Evolutionary conservation across 116 monocot species (phyloP).

Genomic region (Zostera marina): DNA sequence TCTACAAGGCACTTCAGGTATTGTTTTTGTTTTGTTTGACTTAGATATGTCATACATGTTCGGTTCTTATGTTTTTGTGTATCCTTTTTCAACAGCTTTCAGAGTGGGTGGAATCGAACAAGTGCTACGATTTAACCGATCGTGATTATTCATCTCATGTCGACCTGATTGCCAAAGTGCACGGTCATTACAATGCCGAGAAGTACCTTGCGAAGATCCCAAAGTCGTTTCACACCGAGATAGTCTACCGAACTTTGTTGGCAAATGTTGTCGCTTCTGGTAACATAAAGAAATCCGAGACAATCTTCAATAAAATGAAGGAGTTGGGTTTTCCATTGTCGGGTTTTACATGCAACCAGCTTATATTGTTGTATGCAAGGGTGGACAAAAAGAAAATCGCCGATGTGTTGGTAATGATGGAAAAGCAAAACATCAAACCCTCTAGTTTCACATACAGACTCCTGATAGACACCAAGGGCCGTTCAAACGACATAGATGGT

Average conservation of each 20-base stretch:
- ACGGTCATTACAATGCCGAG: constrained; percentile 40
- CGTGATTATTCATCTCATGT: constrained; percentile 54
- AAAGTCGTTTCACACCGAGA: constrained; percentile 40
- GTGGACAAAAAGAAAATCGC: constrained; percentile 53
- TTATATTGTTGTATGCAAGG: constrained; percentile 61
- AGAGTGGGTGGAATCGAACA: constrained; percentile 60
- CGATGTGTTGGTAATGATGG: constrained; percentile 64
- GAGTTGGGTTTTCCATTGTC: constrained; percentile 44
- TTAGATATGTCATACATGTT: background rate
- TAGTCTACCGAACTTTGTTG: constrained; percentile 53
- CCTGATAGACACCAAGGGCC: constrained; percentile 70
- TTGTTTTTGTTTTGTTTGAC: background rate
- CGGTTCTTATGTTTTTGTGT: background rate
- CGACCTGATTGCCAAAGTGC: constrained; percentile 51
- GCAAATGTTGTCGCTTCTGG: constrained; percentile 30
- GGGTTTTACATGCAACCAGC: constrained; percentile 59
- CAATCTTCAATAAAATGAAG: constrained; percentile 62
- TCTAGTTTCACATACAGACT: constrained; percentile 48
- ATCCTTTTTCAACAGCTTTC: constrained; percentile 29
- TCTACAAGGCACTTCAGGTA: constrained; percentile 1
- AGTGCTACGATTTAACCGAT: constrained; percentile 36
- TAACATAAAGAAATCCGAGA: constrained; percentile 53
- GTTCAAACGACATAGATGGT: constrained; percentile 37
- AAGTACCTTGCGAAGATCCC: constrained; percentile 52
- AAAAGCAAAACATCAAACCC: constrained; percentile 58